Evolutionary conservation across 345 rosid genomes (phyloP), one percentile per base, ranked within the genome.

Genomic region (Anacardium occidentale): DNA sequence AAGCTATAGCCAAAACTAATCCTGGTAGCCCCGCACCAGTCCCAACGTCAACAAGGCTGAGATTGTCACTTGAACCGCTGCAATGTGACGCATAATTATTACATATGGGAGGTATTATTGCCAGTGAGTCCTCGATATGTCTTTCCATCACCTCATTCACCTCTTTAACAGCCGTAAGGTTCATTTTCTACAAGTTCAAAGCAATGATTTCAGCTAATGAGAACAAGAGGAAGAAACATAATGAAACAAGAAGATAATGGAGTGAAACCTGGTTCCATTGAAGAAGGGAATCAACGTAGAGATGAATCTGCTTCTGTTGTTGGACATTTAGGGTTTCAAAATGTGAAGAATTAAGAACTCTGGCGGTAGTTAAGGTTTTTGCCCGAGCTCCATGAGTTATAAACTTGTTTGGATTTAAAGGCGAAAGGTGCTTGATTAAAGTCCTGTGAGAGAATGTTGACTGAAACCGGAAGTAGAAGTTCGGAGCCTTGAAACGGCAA

Each of bases 1-100:
- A 70, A 24, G 92, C 97, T 72, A 92, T 88, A 42, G 98, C 98
- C 61, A 92, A 81, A 77, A 94, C 75, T 75, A 94, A 40, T 12
- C 98, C 98, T 22, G 98, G 98, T 80, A 92, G 98, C 32, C 98
- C 98, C 0, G 97, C 84, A 2, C 98, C 98, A 9, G 83, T 90
- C 66, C 98, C 98, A 54, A 94, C 97, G 77, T 94, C 97, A 53
- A 94, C 87, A 26, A 94, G 74, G 1, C 66, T 87, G 63, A 92
- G 69, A 48, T 80, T 75, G 34, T 83, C 76, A 34, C 62, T 60
- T 40, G 84, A 82, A 68, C 40, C 26, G 62, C 15, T 32, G 69
- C 90, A 89, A 68, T 64, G 81, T 5, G 83, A 78, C 47, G 66
- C 10, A 62, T 85, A 90, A 57, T 79, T 80, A 54, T 79, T 53